A percentile compares a stretch with the other conserved stretches of the same genome.
Evolutionary conservation across 768 basidiomycete genomes (phyloP).

Genomic region (Ephemerocybe angulata): DNA sequence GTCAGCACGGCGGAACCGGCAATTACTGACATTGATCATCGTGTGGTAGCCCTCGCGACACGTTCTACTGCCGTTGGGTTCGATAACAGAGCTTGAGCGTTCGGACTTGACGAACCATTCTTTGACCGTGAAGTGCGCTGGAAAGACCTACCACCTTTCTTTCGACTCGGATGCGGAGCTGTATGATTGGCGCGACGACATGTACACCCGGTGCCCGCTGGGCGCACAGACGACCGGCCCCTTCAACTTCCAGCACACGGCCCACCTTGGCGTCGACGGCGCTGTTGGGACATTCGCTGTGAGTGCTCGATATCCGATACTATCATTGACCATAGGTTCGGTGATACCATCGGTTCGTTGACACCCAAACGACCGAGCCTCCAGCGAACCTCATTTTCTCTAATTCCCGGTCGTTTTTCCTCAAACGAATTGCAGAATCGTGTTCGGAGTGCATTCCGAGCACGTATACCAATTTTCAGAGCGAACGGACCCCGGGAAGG

Average conservation of each 20-base stretch:
- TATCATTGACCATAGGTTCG: too few species aligned
- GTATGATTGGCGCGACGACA: conserved; percentile 46
- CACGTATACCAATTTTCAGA: too few species aligned
- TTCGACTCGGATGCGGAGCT: conserved; percentile 37
- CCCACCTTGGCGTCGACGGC: conserved; percentile 34
- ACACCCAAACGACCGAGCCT: too few species aligned
- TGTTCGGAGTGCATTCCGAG: too few species aligned
- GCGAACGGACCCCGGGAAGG: too few species aligned
- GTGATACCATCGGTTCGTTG: too few species aligned
- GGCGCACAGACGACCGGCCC: conserved; percentile 31
- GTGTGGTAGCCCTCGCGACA: conserved; percentile 8
- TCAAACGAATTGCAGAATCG: too few species aligned
- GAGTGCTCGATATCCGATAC: conserved; percentile 16
- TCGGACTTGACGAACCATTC: conserved; percentile 35
- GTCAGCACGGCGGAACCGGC: too few species aligned
- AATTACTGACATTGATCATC: too few species aligned
- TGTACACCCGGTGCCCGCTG: conserved; percentile 36
- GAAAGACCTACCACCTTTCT: conserved; percentile 31
- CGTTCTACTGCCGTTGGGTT: conserved; percentile 6
- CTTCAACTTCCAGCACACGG: conserved; percentile 37
- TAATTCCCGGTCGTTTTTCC: too few species aligned
- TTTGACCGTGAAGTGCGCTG: conserved; percentile 30
- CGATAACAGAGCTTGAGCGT: conserved; percentile 37
- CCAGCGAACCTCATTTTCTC: too few species aligned
- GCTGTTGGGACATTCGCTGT: conserved; percentile 30